These are phyloP conservation scores for Naumovozyma baii DNA, from an alignment of 805 yeast species.

Conservation along the genomic window DNA sequence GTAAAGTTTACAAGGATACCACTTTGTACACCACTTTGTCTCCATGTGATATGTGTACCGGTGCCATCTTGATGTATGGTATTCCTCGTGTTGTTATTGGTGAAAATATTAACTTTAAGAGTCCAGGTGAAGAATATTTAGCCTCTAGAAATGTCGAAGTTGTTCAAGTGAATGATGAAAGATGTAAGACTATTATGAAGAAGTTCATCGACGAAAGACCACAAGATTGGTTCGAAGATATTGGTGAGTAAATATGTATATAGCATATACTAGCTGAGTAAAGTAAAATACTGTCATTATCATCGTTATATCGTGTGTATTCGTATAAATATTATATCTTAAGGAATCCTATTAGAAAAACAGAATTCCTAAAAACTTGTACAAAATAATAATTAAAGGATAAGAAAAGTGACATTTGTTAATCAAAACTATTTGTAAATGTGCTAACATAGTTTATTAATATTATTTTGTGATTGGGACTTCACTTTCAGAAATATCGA, in stretches of 20 bases:
- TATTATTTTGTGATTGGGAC: not conserved
- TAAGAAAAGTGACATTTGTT: not conserved
- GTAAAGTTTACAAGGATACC: slow-evolving; percentile 66
- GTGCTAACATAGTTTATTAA: no score
- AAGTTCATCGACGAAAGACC: slow-evolving; percentile 71
- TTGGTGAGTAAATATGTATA: slow-evolving; percentile 37
- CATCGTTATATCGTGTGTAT: no score
- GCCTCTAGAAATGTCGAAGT: slow-evolving; percentile 59
- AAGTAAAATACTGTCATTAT: no score
- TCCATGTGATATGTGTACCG: slow-evolving; percentile 93
- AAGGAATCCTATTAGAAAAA: no score
- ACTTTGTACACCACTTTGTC: slow-evolving; percentile 89
- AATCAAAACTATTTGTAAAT: no score
- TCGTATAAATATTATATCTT: no score
- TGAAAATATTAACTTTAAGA: slow-evolving; percentile 72
- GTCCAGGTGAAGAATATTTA: slow-evolving; percentile 69
- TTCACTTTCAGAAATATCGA: not conserved
- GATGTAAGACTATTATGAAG: slow-evolving; percentile 64
- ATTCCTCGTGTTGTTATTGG: slow-evolving; percentile 81
- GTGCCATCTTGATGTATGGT: slow-evolving; percentile 85
- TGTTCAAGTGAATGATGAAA: slow-evolving; percentile 46
- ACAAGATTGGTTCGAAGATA: slow-evolving; percentile 74
- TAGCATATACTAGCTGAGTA: not conserved
- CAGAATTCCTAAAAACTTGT: not conserved
- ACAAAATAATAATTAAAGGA: not conserved